phyloP scores from a whole-genome alignment of 352 stramenopile genomes.

The Globisporangium canariense region DNA sequence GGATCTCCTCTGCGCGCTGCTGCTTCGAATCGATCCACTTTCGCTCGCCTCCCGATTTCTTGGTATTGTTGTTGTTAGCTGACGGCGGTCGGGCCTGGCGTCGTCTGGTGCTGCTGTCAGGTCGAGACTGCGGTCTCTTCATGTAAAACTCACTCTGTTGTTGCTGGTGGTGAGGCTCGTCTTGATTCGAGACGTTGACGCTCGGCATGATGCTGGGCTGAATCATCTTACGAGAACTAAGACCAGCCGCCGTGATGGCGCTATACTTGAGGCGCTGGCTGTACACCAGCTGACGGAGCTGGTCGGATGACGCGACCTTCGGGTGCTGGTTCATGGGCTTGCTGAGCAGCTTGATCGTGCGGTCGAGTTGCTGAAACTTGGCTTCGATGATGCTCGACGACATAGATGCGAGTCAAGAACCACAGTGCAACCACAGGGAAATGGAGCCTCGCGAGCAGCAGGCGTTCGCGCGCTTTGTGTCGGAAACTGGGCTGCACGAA shows the following conservation, averaged over 20 bases:
- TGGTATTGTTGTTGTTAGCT: background rate
- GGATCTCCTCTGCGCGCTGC: constrained; percentile 27
- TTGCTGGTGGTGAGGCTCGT: constrained; percentile 6
- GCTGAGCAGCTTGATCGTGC: constrained; percentile 42
- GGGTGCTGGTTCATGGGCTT: constrained; percentile 20
- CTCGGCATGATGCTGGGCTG: background rate
- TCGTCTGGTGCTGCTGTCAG: background rate
- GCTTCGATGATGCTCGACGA: constrained; percentile 63
- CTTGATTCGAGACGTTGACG: constrained; percentile 11
- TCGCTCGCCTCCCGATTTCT: constrained; percentile 3
- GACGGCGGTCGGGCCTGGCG: background rate
- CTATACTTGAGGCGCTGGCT: constrained; percentile 18
- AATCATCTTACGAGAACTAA: background rate
- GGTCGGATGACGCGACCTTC: constrained; percentile 40
- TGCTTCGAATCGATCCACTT: constrained; percentile 36
- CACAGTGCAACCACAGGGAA: background rate
- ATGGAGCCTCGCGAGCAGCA: background rate
- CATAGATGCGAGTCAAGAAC: constrained; percentile 23
- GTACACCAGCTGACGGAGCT: constrained; percentile 46
- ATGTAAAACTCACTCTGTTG: constrained; percentile 1
- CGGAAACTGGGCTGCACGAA: background rate
- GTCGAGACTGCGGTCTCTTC: constrained; percentile 1
- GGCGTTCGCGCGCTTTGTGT: background rate
- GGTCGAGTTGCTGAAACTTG: constrained; percentile 60
- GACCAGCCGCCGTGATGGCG: background rate